Evolutionary conservation across 495 filamentous ascomycete species (phyloP).

Genomic region (Patellaria atrata): DNA sequence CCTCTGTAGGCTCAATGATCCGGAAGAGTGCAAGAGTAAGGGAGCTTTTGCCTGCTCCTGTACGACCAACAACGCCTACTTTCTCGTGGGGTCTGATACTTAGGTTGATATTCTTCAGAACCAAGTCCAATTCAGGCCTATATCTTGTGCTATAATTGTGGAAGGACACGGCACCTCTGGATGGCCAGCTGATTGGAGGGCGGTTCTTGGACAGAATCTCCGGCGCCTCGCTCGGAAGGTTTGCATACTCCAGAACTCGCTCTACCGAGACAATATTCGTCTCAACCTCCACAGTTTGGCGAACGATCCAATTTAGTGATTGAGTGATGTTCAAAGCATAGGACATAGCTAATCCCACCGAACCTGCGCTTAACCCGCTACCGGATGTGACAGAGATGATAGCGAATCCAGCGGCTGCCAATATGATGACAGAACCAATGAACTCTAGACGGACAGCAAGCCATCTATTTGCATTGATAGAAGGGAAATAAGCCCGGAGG

Average conservation of each 20-base stretch:
- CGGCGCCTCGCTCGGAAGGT: conserved; percentile 84
- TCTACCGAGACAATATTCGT: conserved; percentile 99
- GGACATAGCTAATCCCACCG: conserved; percentile 90
- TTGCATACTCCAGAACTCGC: conserved; percentile 90
- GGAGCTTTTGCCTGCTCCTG: conserved; percentile 92
- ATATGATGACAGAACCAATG: conserved; percentile 87
- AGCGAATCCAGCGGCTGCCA: conserved; percentile 69
- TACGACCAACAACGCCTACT: conserved; percentile 93
- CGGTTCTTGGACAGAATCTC: conserved; percentile 82
- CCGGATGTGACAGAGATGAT: conserved; percentile 67
- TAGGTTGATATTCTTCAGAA: conserved; percentile 82
- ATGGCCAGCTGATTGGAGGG: conserved; percentile 83
- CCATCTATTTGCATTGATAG: conserved; percentile 93
- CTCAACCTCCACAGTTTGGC: conserved; percentile 97
- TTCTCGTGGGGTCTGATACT: conserved; percentile 94
- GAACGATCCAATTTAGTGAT: conserved; percentile 98
- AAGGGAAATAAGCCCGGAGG: conserved; percentile 88
- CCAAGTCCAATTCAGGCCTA: conserved; percentile 72
- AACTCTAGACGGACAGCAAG: conserved; percentile 91
- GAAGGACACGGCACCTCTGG: conserved; percentile 79
- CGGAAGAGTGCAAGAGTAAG: conserved; percentile 88
- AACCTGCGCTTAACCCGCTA: conserved; percentile 51
- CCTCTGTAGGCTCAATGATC: conserved; percentile 75
- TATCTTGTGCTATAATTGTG: conserved; percentile 90
- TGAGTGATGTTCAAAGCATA: conserved; percentile 95